Percentiles rank a stretch among this genome's conserved stretches.
Evolutionary conservation across 768 basidiomycete genomes (phyloP).

Genomic region (Xerocomus brunneocitrinus): DNA sequence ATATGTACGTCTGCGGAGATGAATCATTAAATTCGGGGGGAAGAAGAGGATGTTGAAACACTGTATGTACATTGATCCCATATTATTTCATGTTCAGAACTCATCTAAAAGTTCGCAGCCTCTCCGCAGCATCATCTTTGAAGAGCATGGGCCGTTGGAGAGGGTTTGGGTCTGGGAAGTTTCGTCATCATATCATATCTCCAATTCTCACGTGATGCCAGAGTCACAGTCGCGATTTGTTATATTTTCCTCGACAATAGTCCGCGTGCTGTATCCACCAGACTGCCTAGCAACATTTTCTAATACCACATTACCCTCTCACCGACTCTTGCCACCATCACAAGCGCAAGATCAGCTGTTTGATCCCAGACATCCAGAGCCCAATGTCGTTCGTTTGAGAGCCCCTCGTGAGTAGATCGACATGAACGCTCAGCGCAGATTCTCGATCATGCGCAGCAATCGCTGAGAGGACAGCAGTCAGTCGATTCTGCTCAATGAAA

Average conservation of each 20-base stretch:
- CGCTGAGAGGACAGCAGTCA: constrained; percentile 41
- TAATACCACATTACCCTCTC: not conserved
- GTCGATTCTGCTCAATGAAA: not conserved
- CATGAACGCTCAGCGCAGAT: constrained; percentile 75
- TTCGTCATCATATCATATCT: too few species aligned
- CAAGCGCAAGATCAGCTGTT: constrained; percentile 77
- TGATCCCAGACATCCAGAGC: constrained; percentile 84
- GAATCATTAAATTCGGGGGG: too few species aligned
- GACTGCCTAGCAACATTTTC: not conserved
- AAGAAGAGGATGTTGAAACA: too few species aligned
- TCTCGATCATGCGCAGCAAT: constrained; percentile 78
- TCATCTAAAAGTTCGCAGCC: too few species aligned
- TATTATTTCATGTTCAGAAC: too few species aligned
- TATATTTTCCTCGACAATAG: not conserved
- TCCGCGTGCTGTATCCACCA: not conserved
- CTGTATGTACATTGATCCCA: too few species aligned
- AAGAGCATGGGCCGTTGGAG: too few species aligned
- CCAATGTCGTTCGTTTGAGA: constrained; percentile 81
- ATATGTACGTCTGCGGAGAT: too few species aligned
- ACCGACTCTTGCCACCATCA: constrained; percentile 22
- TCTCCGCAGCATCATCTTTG: too few species aligned
- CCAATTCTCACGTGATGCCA: too few species aligned
- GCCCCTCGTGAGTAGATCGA: constrained; percentile 76
- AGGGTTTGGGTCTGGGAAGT: too few species aligned
- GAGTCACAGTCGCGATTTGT: too few species aligned